Evolutionary conservation across 2,329 filamentous ascomycete genomes (phyloP), one percentile per base, ranked within the genome.

Genomic region (Mycogone perniciosa): DNA sequence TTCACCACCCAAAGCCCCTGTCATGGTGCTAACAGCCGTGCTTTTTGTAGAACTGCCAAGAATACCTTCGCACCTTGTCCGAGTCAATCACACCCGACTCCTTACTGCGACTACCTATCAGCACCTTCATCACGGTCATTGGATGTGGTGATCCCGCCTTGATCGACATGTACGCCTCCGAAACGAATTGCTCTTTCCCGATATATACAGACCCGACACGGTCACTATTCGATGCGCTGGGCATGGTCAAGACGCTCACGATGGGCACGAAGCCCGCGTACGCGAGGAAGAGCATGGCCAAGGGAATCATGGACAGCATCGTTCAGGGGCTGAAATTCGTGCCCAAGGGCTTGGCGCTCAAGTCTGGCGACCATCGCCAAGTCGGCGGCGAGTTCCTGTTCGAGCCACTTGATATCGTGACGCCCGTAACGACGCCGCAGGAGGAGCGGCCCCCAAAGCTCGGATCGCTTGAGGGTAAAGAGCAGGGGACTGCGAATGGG

Each of bases 311-410:
- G 4, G 69, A 71, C 10, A 77, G 77, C 47, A 73, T 86, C 47
- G 63, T 76, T 5, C 84, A 88, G 65, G 79, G 73, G 0, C 62
- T 91, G 31, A 79, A 72, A 58, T 72, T 82, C 53, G 67, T 84
- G 1, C 75, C 75, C 11, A 71, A 64, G 6, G 83, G 82, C 0
- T 68, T 85, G 44, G 80, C 76, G 5, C 70, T 80, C 53, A 83
- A 82, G 64, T 80, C 78, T 20, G 86, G 87, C 3, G 78, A 88
- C 62, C 74, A 79, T 62, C 73, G 76, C 47, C 85, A 89, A 68
- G 82, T 88, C 3, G 86, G 88, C 27, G 88, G 87, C 8, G 88
- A 91, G 69, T 88, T 90, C 55, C 64, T 91, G n/a, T 89, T 89
- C 56, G 84, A 88, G 62, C 77, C 77, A 0, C 53, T 66, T 2